phyloP scores from a whole-genome alignment of 306 rosid genomes.

The Carpinus viminea region DNA sequence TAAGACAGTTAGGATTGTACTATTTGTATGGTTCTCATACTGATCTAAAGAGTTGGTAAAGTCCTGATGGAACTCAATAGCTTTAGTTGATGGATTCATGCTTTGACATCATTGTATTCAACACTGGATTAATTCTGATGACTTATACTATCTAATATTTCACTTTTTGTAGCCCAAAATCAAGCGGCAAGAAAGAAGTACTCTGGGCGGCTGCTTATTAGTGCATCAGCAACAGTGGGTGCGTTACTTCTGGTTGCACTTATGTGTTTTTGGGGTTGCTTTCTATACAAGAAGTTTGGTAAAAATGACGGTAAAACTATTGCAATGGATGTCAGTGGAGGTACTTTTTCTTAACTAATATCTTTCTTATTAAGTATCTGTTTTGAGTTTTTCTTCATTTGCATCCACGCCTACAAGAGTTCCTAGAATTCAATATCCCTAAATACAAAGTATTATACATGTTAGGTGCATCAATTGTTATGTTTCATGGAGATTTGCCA shows the following conservation, averaged over 20 bases:
- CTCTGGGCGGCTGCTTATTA: constrained; percentile 87
- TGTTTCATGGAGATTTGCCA: constrained; percentile 99
- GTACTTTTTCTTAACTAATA: constrained; percentile 45
- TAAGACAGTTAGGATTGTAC: constrained; percentile 1
- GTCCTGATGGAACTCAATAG: constrained; percentile 14
- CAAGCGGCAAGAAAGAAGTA: constrained; percentile 73
- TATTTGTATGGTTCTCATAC: constrained; percentile 13
- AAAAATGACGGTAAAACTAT: constrained; percentile 67
- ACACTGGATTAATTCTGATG: constrained; percentile 25
- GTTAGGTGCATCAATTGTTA: constrained; percentile 90
- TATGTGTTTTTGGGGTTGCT: constrained; percentile 99
- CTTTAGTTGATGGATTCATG: constrained; percentile 6
- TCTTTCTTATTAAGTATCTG: constrained; percentile 24
- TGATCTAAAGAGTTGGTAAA: constrained; percentile 7
- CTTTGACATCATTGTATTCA: constrained; percentile 18
- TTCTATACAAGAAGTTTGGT: constrained; percentile 87
- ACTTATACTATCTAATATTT: constrained; percentile 21
- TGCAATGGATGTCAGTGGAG: constrained; percentile 86
- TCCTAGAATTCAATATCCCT: constrained; percentile 30
- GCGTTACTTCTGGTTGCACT: constrained; percentile 98
- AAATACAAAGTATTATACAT: constrained; percentile 27
- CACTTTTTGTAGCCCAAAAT: constrained; percentile 52
- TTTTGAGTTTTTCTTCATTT: constrained; percentile 21
- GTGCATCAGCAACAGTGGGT: constrained; percentile 99
- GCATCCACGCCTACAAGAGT: constrained; percentile 18